Evolutionary conservation across 805 yeast species (phyloP).

Genomic region (Candida silvatica): DNA sequence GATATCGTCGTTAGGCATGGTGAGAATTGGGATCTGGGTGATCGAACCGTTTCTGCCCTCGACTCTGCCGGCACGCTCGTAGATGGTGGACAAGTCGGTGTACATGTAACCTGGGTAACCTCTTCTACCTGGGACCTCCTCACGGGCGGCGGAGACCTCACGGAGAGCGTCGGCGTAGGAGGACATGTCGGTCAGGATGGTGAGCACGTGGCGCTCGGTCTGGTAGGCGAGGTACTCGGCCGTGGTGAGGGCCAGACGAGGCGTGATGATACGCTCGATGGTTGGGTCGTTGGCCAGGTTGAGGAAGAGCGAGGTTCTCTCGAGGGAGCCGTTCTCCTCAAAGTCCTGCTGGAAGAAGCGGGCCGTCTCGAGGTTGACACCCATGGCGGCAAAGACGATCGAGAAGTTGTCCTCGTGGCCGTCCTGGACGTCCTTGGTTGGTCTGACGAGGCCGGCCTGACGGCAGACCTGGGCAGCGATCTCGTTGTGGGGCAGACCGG

Average conservation of each 20-base stretch:
- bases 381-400: slow-evolving; percentile 99
- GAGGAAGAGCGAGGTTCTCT: slow-evolving; percentile 93
- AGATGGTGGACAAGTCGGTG: slow-evolving; percentile 97
- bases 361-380: slow-evolving; percentile 97
- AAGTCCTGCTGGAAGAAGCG: slow-evolving; percentile 98
- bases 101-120: slow-evolving; percentile 99
- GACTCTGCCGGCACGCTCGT: slow-evolving; percentile 99
- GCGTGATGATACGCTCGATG: slow-evolving; percentile 98
- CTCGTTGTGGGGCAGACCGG: slow-evolving; percentile 99
- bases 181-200: slow-evolving; percentile 97
- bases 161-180: slow-evolving; percentile 99
- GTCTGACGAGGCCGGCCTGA: slow-evolving; percentile 98
- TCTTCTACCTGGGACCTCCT: slow-evolving; percentile 99
- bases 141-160: slow-evolving; percentile 99
- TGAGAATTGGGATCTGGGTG: slow-evolving; percentile 96
- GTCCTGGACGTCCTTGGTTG: slow-evolving; percentile 98
- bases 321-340: slow-evolving; percentile 97
- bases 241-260: slow-evolving; percentile 96
- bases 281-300: slow-evolving; percentile 99
- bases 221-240: slow-evolving; percentile 98
- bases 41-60: slow-evolving; percentile 99
- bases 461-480: slow-evolving; percentile 99
- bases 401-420: slow-evolving; percentile 99
- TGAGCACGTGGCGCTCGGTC: slow-evolving; percentile 97
- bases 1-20: slow-evolving; percentile 99